Percentiles rank a stretch among this genome's conserved stretches.
phyloP scores from a whole-genome alignment of 495 filamentous ascomycete genomes.

The Thozetella sp. region DNA sequence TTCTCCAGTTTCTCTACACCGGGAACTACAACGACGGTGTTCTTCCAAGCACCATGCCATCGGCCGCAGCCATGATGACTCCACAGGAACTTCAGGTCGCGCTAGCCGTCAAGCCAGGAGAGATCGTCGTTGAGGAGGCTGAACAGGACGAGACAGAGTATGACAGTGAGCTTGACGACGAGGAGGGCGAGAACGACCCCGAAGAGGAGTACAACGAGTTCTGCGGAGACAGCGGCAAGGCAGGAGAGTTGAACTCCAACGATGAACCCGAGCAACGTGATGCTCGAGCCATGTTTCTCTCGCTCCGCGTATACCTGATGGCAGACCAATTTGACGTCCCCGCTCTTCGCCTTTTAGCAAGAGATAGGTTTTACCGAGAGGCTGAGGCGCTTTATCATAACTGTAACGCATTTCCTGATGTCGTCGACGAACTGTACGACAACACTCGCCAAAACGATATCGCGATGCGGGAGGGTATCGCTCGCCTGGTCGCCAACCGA shows the following conservation, averaged over 20 bases:
- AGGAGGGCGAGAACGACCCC: conserved; percentile 5
- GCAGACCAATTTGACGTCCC: conserved; percentile 43
- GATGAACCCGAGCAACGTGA: background rate
- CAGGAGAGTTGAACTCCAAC: background rate
- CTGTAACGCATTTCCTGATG: conserved; percentile 23
- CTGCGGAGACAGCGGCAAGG: background rate
- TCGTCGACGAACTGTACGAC: conserved; percentile 30
- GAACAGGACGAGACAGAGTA: background rate
- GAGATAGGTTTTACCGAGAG: conserved; percentile 29
- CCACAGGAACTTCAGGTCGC: background rate
- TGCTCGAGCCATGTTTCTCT: conserved; percentile 17
- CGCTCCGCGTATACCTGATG: conserved; percentile 41
- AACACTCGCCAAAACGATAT: conserved; percentile 24
- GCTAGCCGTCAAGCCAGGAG: background rate
- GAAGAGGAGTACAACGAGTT: conserved; percentile 14
- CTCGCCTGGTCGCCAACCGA: conserved; percentile 7
- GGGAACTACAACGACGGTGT: conserved; percentile 13
- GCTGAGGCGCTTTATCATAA: conserved; percentile 20
- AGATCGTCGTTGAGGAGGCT: background rate
- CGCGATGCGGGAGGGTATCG: conserved; percentile 33
- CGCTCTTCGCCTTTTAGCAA: conserved; percentile 30
- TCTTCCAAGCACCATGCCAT: background rate
- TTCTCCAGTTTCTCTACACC: conserved; percentile 36
- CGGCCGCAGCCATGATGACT: background rate
- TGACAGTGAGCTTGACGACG: conserved; percentile 15